Evolutionary conservation across 2,329 filamentous ascomycete species (phyloP).

Genomic region (Talaromyces sp.): DNA sequence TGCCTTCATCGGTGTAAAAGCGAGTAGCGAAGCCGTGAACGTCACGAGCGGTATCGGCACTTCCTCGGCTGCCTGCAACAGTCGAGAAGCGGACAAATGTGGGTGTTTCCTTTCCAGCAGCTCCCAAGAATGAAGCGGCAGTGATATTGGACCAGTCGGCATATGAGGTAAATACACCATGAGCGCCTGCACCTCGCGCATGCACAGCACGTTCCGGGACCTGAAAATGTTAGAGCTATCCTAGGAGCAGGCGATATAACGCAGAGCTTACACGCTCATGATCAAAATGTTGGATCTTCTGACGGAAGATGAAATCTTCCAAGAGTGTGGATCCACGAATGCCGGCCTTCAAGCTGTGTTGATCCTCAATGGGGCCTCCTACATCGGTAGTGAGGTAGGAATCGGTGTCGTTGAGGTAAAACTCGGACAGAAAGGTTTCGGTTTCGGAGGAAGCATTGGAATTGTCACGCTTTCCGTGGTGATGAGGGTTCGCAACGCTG

Average conservation of each 20-base stretch:
- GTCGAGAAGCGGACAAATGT: conserved; percentile 72
- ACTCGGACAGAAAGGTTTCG: conserved; percentile 44
- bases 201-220: conserved; percentile 66
- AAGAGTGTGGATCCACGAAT: conserved; percentile 64
- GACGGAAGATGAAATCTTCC: conserved; percentile 70
- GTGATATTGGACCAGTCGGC: conserved; percentile 66
- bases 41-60: conserved; percentile 67
- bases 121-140: conserved; percentile 60
- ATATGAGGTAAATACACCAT: conserved; percentile 68
- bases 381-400: conserved; percentile 63
- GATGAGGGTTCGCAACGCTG: conserved; percentile 2
- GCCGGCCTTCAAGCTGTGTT: conserved; percentile 65
- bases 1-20: conserved; percentile 71
- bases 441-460: conserved; percentile 20
- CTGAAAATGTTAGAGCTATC: conserved; percentile 25
- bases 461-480: conserved; percentile 46
- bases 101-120: conserved; percentile 59
- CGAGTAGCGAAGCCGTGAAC: conserved; percentile 69
- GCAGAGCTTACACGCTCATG: conserved; percentile 59
- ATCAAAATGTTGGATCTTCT: conserved; percentile 69
- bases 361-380: conserved; percentile 65
- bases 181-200: conserved; percentile 64
- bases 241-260: background rate
- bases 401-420: conserved; percentile 52
- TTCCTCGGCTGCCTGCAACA: conserved; percentile 66